Base-by-base conservation (phyloP, 2,329 filamentous ascomycete genomes). In the Ophiocordyceps camponoti-saundersi region DNA sequence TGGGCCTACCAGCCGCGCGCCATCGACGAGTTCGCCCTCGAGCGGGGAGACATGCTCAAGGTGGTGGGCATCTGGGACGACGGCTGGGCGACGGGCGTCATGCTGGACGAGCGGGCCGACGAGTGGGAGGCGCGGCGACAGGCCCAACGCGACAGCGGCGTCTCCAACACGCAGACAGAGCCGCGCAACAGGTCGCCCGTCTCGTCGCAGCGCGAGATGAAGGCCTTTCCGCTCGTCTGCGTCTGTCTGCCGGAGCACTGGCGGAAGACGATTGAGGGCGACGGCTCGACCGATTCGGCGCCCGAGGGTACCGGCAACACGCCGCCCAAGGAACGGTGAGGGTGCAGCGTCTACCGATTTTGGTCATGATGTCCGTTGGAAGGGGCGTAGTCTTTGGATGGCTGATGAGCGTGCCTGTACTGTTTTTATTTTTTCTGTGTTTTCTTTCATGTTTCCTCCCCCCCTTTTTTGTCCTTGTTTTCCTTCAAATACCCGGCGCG, bases 61-160 rank as follows among this genome's bases (percentile, higher is more conserved):
- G 82, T 98, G 15, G 83, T 96, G 30, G 92, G 92, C 51, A 98
- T 98, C 54, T 98, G 92, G 92, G 92, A 98, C 58, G 92, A 98
- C 61, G 92, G 92, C 44, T 98, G 92, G 92, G 92, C 92, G 12
- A 98, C 92, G 1, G 92, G 92, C 56, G 75, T 95, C 47, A 73
- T 93, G 59, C 68, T 94, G 48, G 74, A 82, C 47, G 85, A 94
- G 56, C 75, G 79, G 47, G 88, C 88, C 2, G 90, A 96, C 50
- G 86, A 95, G 52, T 95, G 87, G 80, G 85, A 94, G 55, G 73
- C 75, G 42, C 75, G 82, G 52, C 77, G 79, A 56, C 80, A 85
- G 57, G 69, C 79, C 32, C 88, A 94, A 59, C 79, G 92, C 51
- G 92, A 98, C 64, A 96, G 90, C 57, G 92, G 92, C 48, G 85